phyloP scores from a whole-genome alignment of 2,329 filamentous ascomycete species.

The Beauveria medogensis region DNA sequence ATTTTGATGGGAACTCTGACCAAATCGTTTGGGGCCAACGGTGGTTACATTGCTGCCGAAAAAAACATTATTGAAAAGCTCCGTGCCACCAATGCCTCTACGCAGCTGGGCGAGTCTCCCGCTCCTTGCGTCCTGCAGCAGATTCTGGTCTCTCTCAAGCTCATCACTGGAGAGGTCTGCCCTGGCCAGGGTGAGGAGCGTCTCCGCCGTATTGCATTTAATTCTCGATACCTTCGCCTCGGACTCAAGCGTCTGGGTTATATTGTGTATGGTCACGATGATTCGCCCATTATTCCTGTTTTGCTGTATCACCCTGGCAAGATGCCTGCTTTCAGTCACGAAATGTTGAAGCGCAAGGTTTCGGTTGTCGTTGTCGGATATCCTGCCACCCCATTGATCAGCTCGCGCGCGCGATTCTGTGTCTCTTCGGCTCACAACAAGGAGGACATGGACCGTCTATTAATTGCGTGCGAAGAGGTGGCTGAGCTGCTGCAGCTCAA shows the following conservation, averaged over 20 bases:
- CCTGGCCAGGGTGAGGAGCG: slow-evolving; percentile 94
- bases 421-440: slow-evolving; percentile 96
- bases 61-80: slow-evolving; percentile 91
- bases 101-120: slow-evolving; percentile 79
- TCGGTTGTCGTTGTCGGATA: slow-evolving; percentile 96
- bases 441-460: slow-evolving; percentile 86
- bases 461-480: slow-evolving; percentile 85
- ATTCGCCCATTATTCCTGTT: slow-evolving; percentile 92
- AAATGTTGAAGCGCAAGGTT: slow-evolving; percentile 97
- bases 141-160: slow-evolving; percentile 75
- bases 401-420: slow-evolving; percentile 90
- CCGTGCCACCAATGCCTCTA: slow-evolving; percentile 74
- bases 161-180: slow-evolving; percentile 80
- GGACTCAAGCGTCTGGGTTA: slow-evolving; percentile 94
- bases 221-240: slow-evolving; percentile 94
- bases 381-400: slow-evolving; percentile 90
- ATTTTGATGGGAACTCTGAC: slow-evolving; percentile 97
- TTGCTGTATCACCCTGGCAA: slow-evolving; percentile 98
- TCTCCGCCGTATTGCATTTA: slow-evolving; percentile 92
- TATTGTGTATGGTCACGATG: slow-evolving; percentile 95
- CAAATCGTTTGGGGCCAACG: slow-evolving; percentile 97
- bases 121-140: slow-evolving; percentile 83
- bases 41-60: slow-evolving; percentile 86
- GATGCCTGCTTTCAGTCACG: slow-evolving; percentile 95
- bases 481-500: slow-evolving; percentile 90